These are phyloP conservation scores for Xylaria castorea DNA, from an alignment of 495 filamentous ascomycete species.

Conservation along the genomic window DNA sequence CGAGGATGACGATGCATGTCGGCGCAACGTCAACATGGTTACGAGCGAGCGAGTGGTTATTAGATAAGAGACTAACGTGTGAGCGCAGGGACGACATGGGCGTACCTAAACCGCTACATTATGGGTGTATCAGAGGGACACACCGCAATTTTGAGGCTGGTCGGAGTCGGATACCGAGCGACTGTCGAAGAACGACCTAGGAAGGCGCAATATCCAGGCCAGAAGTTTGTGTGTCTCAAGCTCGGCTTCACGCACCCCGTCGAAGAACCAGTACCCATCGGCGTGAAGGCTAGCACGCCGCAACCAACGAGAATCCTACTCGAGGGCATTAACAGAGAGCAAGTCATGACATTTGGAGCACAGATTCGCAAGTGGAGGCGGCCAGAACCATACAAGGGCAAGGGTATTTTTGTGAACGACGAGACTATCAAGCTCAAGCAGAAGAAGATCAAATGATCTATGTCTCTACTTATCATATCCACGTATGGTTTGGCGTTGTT, in stretches of 20 bases:
- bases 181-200: constrained; percentile 83
- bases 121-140: constrained; percentile 96
- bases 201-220: constrained; percentile 72
- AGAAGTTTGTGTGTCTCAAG: constrained; percentile 89
- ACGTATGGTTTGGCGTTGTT: constrained; percentile 25
- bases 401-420: constrained; percentile 96
- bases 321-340: constrained; percentile 83
- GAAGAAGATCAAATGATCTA: constrained; percentile 91
- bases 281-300: constrained; percentile 86
- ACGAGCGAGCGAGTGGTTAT: neutral
- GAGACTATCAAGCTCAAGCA: constrained; percentile 98
- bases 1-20: neutral
- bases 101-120: constrained; percentile 88
- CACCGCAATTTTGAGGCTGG: constrained; percentile 86
- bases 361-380: constrained; percentile 84
- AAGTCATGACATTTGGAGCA: constrained; percentile 89
- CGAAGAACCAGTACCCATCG: constrained; percentile 80
- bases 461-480: constrained; percentile 35
- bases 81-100: constrained; percentile 77
- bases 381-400: constrained; percentile 98
- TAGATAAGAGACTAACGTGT: constrained; percentile 14
- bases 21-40: neutral
- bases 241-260: constrained; percentile 96
- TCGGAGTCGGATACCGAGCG: constrained; percentile 96
- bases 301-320: constrained; percentile 93